Evolutionary conservation across 176 grass and related monocot species (phyloP), one percentile per base, ranked within the genome.

Genomic region (Oryza australiensis): DNA sequence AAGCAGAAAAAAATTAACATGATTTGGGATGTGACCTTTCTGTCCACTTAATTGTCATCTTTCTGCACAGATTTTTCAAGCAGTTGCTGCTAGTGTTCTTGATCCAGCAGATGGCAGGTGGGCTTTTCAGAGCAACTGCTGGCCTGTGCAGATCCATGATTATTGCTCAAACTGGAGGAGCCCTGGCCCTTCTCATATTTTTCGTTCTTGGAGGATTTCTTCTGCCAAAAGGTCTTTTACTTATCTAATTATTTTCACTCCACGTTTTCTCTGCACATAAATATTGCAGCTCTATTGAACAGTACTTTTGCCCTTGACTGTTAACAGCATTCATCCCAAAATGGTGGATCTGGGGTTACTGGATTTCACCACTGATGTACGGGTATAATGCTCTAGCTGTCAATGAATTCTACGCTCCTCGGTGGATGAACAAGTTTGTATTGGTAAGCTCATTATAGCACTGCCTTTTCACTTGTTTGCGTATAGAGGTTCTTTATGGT

Each of bases 341-440:
- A 30, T 99, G 96, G 96, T 99, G 96, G 96, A 88, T 99, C 29
- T 99, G 96, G 96, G 96, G 93, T 63, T 99, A 95, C 69, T 99
- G 96, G 96, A 73, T 92, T 89, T 99, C 96, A 6, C 96, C 96
- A 29, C 63, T 99, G 46, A 87, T 86, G 62, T 99, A 99, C 27
- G 96, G 87, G 66, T 99, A 88, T 29, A 99, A 99, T 89, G 87
- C 96, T 70, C 77, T 99, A 71, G 87, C 89, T 64, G 91, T 99
- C 57, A 99, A 99, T 78, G 96, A 99, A 84, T 99, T 95, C 60
- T 93, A 88, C 29, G 41, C 96, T 83, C 96, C 96, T 78, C 92
- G 96, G 77, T 99, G 96, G 96, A 99, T 95, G 93, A 78, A 88
- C 71, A 84, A 73, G 70, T 63, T 86, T 76, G 85, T 88, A 62